Base-by-base conservation (phyloP, 441 rosid genomes). In the Pelargonium australe region DNA sequence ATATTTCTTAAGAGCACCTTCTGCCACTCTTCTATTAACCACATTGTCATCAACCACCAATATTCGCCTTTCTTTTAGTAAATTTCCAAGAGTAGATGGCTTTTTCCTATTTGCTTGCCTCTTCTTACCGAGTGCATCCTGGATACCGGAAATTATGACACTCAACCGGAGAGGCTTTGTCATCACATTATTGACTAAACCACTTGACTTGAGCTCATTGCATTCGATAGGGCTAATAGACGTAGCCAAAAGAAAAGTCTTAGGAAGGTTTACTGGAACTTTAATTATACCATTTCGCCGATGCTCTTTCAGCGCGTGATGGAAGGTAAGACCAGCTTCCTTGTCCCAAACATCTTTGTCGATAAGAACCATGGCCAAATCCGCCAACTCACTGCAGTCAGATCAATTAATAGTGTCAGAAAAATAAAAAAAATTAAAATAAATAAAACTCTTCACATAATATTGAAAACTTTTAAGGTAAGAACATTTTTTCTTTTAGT, bases 21-120 rank as follows among this genome's bases (percentile, higher is more conserved):
- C 96, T 14, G 99, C 99, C 55, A 94, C 99, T 85, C 92, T 83
- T 77, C 97, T 80, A 68, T 94, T 94, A 57, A 92, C 95, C 72
- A 51, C 72, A 76, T 94, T 91, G 83, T 94, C 97, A 66, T 94
- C 99, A 72, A 94, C 99, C 77, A 94, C 97, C 74, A 91, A 85
- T 77, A 94, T 87, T 71, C 73, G 70, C 73, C 83, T 94, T 66
- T 78, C 96, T 72, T 79, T 79, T 3, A 94, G 81, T 61, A 94
- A 79, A 69, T 72, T 80, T 74, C 86, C 88, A 23, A 88, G 95
- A 61, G 72, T 78, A 7, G 76, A 68, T 16, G 66, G 82, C 61
- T 83, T 86, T 80, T 77, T 85, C 76, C 81, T 78, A 45, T 65
- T 71, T 10, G 73, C 75, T 74, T 76, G 86, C 75, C 75, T 79